Conservation (phyloP, 2,329 filamentous ascomycete genomes). For the Herpotrichia juniperi region DNA sequence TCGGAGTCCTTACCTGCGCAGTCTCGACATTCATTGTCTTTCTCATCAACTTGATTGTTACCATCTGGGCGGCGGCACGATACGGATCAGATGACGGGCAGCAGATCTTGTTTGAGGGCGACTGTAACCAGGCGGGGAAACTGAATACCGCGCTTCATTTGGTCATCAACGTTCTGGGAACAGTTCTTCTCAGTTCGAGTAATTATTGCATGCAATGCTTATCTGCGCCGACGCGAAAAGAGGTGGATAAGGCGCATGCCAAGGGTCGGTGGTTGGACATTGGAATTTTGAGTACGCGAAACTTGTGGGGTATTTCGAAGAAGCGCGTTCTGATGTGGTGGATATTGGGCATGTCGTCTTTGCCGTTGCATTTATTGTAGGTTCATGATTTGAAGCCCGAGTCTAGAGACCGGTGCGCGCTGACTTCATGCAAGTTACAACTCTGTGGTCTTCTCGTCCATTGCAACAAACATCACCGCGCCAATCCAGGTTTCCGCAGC, state of each 20-base stretch:
- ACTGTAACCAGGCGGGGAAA: background rate
- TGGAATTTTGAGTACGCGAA: background rate
- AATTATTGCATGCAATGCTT: slow-evolving; percentile 10
- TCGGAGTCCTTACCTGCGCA: background rate
- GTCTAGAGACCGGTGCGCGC: background rate
- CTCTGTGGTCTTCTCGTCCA: slow-evolving; percentile 1
- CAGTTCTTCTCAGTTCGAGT: slow-evolving; percentile 1
- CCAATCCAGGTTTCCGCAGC: background rate
- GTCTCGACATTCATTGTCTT: background rate
- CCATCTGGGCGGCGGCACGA: background rate
- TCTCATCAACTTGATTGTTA: slow-evolving; percentile 4
- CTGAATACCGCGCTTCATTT: slow-evolving; percentile 3
- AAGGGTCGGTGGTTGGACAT: slow-evolving; percentile 2
- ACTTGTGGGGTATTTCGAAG: background rate
- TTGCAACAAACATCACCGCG: background rate
- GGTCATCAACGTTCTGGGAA: background rate
- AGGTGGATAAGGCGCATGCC: background rate
- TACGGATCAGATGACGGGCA: background rate
- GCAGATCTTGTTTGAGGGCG: background rate
- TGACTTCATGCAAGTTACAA: slow-evolving; percentile 2
- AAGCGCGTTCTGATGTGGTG: slow-evolving; percentile 1
- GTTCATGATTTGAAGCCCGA: background rate
- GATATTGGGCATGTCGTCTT: background rate
- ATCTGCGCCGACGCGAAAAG: slow-evolving; percentile 13
- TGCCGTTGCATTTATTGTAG: slow-evolving; percentile 5